Base-by-base conservation (phyloP, 768 basidiomycete genomes). In the Favolaschia claudopus region DNA sequence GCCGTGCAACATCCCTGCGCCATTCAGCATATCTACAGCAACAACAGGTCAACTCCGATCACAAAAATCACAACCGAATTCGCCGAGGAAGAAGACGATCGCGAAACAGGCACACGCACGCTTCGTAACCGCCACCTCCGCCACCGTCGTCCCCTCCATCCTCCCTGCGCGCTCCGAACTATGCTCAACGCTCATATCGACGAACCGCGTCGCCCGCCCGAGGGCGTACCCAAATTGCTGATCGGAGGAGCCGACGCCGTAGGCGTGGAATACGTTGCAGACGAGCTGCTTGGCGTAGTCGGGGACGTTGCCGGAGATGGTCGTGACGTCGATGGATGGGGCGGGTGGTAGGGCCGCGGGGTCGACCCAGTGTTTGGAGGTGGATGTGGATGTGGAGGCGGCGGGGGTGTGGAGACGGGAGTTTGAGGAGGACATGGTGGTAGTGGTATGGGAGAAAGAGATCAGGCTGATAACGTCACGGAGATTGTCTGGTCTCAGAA, bases 1-100 rank as follows among this genome's bases (percentile, higher is more conserved):
- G n/a, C 90, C 89, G 63, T 91, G 89, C 15, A 91, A 77, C 84
- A 89, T 88, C 2, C 87, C 86, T 24, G 88, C 87, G 13, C 89
- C 89, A 64, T 91, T 92, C 29, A 91, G 76, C 88, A 90, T 89
- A 55, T 82, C 89, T 89, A 60, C 33, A 42, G 33, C 36, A n/a
- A n/a, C n/a, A n/a, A n/a, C n/a, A n/a, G n/a, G n/a, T n/a, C n/a
- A n/a, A n/a, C n/a, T n/a, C n/a, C n/a, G n/a, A n/a, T n/a, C n/a
- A n/a, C n/a, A 54, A 22, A 56, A 49, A 37, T 42, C 25, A 38
- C 42, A 27, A 47, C n/a, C n/a, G n/a, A n/a, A n/a, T n/a, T n/a
- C n/a, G 33, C 46, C 33, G 43, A 38, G 25, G 19, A 4, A 49
- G 40, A 43, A 37, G 37, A 48, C 34, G n/a, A 9, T 29, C 28